These are phyloP conservation scores for Xerocomus brunneocitrinus DNA, from an alignment of 768 basidiomycete species.

Conservation along the genomic window DNA sequence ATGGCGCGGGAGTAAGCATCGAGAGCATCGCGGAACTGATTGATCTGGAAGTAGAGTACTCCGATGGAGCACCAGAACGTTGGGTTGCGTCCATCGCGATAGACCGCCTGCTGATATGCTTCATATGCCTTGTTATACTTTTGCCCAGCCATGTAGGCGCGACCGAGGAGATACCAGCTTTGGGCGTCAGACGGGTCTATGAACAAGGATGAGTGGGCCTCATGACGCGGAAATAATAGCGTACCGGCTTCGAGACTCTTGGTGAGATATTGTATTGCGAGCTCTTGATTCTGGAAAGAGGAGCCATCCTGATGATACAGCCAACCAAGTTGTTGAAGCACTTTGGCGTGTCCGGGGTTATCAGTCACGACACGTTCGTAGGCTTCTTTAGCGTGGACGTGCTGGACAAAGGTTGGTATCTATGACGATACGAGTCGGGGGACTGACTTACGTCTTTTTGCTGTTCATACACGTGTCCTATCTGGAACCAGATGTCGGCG, in stretches of 20 bases:
- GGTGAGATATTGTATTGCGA: conserved; percentile 89
- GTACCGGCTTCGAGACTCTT: conserved; percentile 92
- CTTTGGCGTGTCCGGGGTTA: conserved; percentile 93
- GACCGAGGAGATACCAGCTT: conserved; percentile 97
- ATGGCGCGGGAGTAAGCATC: conserved; percentile 99
- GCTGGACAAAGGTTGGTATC: conserved; percentile 43
- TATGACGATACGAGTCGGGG: conserved; percentile 5
- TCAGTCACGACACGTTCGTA: conserved; percentile 94
- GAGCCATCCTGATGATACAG: conserved; percentile 95
- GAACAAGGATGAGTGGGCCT: not conserved
- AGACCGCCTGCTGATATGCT: conserved; percentile 98
- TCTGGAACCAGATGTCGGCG: conserved; percentile 99
- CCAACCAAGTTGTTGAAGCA: conserved; percentile 97
- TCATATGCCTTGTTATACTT: conserved; percentile 99
- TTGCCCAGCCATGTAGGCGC: conserved; percentile 97
- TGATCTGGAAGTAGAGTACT: conserved; percentile 98
- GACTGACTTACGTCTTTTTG: conserved; percentile 77
- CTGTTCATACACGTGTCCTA: conserved; percentile 97
- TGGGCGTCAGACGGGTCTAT: conserved; percentile 94
- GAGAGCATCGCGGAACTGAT: conserved; percentile 97
- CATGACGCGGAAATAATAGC: conserved; percentile 21
- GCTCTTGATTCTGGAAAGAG: conserved; percentile 92
- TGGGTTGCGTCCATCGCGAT: conserved; percentile 97
- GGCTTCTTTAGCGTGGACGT: conserved; percentile 85
- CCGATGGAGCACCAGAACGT: conserved; percentile 99